Conservation (phyloP, 2,329 filamentous ascomycete genomes). For the Metarhizium robertsii region DNA sequence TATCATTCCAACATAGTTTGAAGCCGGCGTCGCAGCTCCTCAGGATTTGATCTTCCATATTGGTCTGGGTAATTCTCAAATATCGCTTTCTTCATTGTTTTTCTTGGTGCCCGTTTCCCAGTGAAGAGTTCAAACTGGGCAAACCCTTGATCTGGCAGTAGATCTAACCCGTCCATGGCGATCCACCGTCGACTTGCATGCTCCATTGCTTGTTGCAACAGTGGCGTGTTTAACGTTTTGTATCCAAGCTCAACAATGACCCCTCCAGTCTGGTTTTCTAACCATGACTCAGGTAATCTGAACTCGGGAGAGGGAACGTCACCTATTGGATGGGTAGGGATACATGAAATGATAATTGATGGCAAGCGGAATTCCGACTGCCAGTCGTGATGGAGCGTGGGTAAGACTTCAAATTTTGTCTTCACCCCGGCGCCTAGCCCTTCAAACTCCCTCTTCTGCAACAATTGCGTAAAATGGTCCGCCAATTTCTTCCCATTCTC, state of each 20-base stretch:
- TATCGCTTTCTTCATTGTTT: conserved; percentile 61
- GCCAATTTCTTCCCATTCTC: conserved; percentile 60
- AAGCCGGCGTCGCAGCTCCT: conserved; percentile 26
- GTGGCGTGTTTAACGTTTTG: conserved; percentile 61
- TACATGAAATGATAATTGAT: conserved; percentile 68
- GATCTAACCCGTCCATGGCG: conserved; percentile 64
- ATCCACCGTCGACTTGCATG: conserved; percentile 59
- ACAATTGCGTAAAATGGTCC: conserved; percentile 55
- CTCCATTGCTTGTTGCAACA: conserved; percentile 57
- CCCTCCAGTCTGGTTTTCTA: conserved; percentile 63
- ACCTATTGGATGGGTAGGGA: conserved; percentile 60
- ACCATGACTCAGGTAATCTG: conserved; percentile 58
- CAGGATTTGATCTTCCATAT: conserved; percentile 28
- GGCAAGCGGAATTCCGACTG: conserved; percentile 53
- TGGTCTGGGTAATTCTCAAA: conserved; percentile 34
- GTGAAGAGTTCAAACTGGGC: conserved; percentile 78
- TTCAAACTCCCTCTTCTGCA: conserved; percentile 33
- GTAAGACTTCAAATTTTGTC: conserved; percentile 48
- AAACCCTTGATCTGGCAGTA: conserved; percentile 70
- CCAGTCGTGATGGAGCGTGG: conserved; percentile 52
- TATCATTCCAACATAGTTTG: conserved; percentile 15
- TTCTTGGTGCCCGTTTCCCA: conserved; percentile 41
- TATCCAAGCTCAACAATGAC: conserved; percentile 70
- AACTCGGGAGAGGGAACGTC: conserved; percentile 59
- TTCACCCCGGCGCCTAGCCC: conserved; percentile 32